phyloP scores from a whole-genome alignment of 2,329 filamentous ascomycete species.

The Exophiala sideris region DNA sequence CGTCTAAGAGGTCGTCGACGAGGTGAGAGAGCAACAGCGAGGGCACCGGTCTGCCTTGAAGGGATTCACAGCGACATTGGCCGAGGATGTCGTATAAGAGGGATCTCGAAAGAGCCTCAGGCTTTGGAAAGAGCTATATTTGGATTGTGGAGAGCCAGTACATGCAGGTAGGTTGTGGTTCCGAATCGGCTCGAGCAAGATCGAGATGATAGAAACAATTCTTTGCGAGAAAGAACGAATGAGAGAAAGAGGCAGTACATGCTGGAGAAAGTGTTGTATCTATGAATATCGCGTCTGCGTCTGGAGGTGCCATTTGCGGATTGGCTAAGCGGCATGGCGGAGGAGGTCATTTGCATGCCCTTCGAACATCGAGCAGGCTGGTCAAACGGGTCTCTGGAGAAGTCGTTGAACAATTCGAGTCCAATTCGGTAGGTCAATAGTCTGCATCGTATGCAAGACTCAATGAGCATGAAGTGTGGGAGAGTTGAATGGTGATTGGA shows the following conservation, averaged over 20 bases:
- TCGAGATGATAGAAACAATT: constrained; percentile 20
- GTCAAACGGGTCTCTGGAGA: constrained; percentile 19
- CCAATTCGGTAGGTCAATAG: constrained; percentile 36
- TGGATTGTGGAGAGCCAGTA: constrained; percentile 15
- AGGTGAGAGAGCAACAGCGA: constrained; percentile 26
- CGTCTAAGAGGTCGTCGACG: constrained; percentile 33
- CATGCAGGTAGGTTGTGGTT: constrained; percentile 24
- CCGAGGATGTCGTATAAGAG: constrained; percentile 24
- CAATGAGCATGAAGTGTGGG: constrained; percentile 44
- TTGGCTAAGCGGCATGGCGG: constrained; percentile 23
- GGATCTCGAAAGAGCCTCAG: constrained; percentile 9
- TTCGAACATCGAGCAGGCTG: constrained; percentile 18
- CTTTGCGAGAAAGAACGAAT: constrained; percentile 26
- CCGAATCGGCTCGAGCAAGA: constrained; percentile 16
- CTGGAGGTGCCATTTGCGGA: constrained; percentile 21
- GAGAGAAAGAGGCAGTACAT: constrained; percentile 21
- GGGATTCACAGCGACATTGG: constrained; percentile 24
- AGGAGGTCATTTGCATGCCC: constrained; percentile 19
- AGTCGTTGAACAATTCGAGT: constrained; percentile 13
- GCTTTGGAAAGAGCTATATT: constrained; percentile 23
- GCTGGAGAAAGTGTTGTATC: constrained; percentile 26
- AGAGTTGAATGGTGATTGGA: constrained; percentile 17
- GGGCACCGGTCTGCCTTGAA: constrained; percentile 26
- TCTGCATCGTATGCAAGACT: constrained; percentile 51
- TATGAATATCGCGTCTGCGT: constrained; percentile 30